phyloP scores from a whole-genome alignment of 2,329 filamentous ascomycete genomes.

The Clonostachys rhizophaga region DNA sequence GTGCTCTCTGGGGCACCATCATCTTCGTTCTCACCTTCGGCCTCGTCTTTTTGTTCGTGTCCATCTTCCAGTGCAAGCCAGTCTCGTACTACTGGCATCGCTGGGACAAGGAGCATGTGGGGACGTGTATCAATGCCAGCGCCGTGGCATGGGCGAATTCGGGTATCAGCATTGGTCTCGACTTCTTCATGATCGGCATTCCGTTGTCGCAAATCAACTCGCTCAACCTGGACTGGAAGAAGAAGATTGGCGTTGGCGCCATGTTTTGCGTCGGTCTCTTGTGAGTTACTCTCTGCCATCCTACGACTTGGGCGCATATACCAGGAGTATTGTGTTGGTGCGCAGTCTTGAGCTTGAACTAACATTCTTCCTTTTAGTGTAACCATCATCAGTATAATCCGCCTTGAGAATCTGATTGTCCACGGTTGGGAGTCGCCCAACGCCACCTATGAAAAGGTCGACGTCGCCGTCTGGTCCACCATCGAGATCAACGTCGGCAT shows the following conservation, averaged over 20 bases:
- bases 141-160: constrained; percentile 45
- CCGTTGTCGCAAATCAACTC: constrained; percentile 37
- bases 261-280: constrained; percentile 48
- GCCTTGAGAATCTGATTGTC: constrained; percentile 22
- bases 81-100: constrained; percentile 45
- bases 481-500: constrained; percentile 31
- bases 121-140: constrained; percentile 44
- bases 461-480: constrained; percentile 28
- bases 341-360: not conserved
- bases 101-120: constrained; percentile 42
- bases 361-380: constrained; percentile 12
- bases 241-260: constrained; percentile 40
- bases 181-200: constrained; percentile 45
- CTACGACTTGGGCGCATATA: not conserved
- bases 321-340: not conserved
- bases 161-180: constrained; percentile 44
- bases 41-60: constrained; percentile 32
- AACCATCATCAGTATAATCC: constrained; percentile 29
- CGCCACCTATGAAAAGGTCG: constrained; percentile 25
- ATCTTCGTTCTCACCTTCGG: constrained; percentile 31
- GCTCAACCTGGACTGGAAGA: constrained; percentile 38
- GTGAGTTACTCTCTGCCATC: constrained; percentile 17
- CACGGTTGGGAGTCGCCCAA: constrained; percentile 20
- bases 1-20: constrained; percentile 35
- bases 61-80: constrained; percentile 45